Evolutionary conservation across 306 rosid genomes (phyloP).

Genomic region (Fragaria iinumae): DNA sequence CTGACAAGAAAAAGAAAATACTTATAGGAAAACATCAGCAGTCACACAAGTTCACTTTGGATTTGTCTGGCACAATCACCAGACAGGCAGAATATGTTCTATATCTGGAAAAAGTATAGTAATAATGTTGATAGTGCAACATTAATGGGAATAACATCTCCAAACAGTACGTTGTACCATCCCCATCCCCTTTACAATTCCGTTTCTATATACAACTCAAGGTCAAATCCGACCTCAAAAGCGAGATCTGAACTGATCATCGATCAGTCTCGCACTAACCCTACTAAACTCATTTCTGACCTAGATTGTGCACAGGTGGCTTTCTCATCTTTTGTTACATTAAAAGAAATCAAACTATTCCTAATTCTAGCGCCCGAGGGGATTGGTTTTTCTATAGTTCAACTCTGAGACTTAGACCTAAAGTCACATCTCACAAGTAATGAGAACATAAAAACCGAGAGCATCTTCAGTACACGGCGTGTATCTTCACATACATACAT

Average conservation of each 20-base stretch:
- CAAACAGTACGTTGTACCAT: neutral
- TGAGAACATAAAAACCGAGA: neutral
- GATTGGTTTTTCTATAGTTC: neutral
- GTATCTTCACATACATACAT: too few species aligned
- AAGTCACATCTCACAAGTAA: neutral
- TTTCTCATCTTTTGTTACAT: neutral
- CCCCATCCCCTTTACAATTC: neutral
- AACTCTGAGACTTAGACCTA: neutral
- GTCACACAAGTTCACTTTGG: neutral
- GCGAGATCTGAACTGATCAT: neutral
- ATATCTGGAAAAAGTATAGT: neutral
- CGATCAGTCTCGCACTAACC: neutral
- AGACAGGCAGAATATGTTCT: constrained; percentile 11
- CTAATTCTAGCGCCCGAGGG: neutral
- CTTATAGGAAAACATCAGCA: neutral
- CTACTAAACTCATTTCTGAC: neutral
- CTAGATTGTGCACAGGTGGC: neutral
- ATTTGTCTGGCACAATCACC: neutral
- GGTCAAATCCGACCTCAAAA: neutral
- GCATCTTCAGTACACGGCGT: too few species aligned
- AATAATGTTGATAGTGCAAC: neutral
- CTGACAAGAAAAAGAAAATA: neutral
- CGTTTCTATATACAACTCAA: neutral
- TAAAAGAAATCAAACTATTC: neutral
- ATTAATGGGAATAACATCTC: constrained; percentile 14